A percentile compares a stretch with the other conserved stretches of the same genome.
Evolutionary conservation across 371 early-diverging fungal species (phyloP).

Genomic region (Thermomucor indicae-seudaticae): DNA sequence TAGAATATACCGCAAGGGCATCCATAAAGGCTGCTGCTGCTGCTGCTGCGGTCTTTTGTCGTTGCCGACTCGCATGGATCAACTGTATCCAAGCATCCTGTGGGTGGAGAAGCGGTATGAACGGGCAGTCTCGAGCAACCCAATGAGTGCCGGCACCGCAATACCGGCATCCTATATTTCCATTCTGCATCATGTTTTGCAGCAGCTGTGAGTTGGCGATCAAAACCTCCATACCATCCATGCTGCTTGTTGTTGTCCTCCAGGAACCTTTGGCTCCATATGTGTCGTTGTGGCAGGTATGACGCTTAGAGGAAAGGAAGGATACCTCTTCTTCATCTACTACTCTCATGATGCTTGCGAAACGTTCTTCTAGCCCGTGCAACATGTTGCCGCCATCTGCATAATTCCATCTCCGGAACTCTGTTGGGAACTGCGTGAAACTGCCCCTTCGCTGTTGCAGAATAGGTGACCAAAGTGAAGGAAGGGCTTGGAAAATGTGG

Average conservation of each 20-base stretch:
- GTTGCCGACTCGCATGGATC: slow-evolving; percentile 1
- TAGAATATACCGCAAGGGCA: slow-evolving; percentile 12
- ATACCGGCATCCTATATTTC: slow-evolving; percentile 12
- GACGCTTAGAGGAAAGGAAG: background rate
- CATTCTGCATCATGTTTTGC: slow-evolving; percentile 12
- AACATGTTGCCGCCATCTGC: background rate
- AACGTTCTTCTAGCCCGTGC: slow-evolving; percentile 11
- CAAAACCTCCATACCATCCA: slow-evolving; percentile 1
- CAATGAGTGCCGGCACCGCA: slow-evolving; percentile 9
- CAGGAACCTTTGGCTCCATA: background rate
- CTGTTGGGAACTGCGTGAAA: no score
- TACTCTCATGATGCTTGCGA: slow-evolving; percentile 12
- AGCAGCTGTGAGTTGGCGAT: slow-evolving; percentile 9
- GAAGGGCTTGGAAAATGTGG: no score
- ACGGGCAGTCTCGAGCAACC: slow-evolving; percentile 9
- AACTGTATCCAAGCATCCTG: slow-evolving; percentile 9
- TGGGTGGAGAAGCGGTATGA: background rate
- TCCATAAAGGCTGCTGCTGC: slow-evolving; percentile 6
- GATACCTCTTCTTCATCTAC: slow-evolving; percentile 14
- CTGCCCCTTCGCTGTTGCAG: no score
- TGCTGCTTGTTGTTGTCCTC: background rate
- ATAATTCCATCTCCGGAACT: background rate
- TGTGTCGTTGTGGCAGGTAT: background rate
- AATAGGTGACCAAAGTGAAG: no score
- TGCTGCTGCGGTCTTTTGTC: background rate